phyloP scores from a whole-genome alignment of 1,284 basidiomycete species.

The Rhodotorula sp. region DNA sequence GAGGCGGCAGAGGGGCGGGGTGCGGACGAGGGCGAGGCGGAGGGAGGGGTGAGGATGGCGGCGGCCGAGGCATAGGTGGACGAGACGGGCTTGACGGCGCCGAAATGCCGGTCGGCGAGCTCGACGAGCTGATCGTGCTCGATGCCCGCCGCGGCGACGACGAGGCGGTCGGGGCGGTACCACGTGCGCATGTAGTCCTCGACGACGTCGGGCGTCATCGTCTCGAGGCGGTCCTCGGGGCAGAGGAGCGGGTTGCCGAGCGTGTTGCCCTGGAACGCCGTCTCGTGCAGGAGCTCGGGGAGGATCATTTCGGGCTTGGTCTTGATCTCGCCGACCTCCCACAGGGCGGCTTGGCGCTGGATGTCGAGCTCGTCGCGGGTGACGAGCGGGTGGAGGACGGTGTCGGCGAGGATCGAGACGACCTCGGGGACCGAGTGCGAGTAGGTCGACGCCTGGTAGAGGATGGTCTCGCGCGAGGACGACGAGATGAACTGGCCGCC shows the following conservation, averaged over 20 bases:
- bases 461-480: slow-evolving; percentile 89
- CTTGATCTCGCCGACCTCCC: slow-evolving; percentile 85
- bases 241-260: slow-evolving; percentile 89
- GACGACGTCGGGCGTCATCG: slow-evolving; percentile 68
- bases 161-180: slow-evolving; percentile 91
- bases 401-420: slow-evolving; percentile 86
- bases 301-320: slow-evolving; percentile 91
- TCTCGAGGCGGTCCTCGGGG: slow-evolving; percentile 75
- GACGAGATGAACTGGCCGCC: slow-evolving; percentile 93
- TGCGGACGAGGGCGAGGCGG: slow-evolving; percentile 28
- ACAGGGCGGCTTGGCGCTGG: slow-evolving; percentile 85
- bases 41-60: slow-evolving; percentile 2
- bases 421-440: slow-evolving; percentile 78
- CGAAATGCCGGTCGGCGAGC: slow-evolving; percentile 79
- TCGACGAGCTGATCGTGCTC: slow-evolving; percentile 84
- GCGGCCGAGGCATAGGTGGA: slow-evolving; percentile 54
- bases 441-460: slow-evolving; percentile 98
- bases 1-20: slow-evolving; percentile 16
- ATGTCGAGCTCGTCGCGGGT: slow-evolving; percentile 75
- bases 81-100: slow-evolving; percentile 59
- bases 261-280: slow-evolving; percentile 76
- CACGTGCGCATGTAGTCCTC: slow-evolving; percentile 72
- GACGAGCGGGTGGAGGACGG: slow-evolving; percentile 78
- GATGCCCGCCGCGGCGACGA: slow-evolving; percentile 91
- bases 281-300: slow-evolving; percentile 85